Evolutionary conservation across 495 filamentous ascomycete species (phyloP).

Genomic region (Annulohypoxylon bovei): DNA sequence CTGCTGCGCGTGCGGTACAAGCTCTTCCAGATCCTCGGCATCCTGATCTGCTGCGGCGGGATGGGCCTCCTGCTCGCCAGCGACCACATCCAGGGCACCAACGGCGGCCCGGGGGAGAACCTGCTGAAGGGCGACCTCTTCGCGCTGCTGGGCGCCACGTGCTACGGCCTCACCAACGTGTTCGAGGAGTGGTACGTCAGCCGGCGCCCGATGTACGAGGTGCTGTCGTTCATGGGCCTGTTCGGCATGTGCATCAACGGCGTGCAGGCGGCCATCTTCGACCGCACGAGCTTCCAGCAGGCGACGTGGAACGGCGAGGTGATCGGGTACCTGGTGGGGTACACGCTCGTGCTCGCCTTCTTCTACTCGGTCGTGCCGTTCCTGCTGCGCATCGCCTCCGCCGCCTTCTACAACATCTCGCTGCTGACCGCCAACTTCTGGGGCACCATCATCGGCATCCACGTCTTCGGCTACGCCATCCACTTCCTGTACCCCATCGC

Average conservation of each 20-base stretch:
- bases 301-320: slow-evolving; percentile 76
- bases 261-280: slow-evolving; percentile 88
- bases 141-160: slow-evolving; percentile 84
- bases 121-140: slow-evolving; percentile 94
- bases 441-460: slow-evolving; percentile 89
- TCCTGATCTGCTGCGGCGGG: slow-evolving; percentile 89
- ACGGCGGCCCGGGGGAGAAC: slow-evolving; percentile 69
- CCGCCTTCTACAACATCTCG: slow-evolving; percentile 96
- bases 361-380: slow-evolving; percentile 92
- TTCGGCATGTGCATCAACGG: slow-evolving; percentile 94
- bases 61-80: slow-evolving; percentile 89
- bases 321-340: slow-evolving; percentile 84
- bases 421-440: slow-evolving; percentile 96
- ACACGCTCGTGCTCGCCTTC: slow-evolving; percentile 79
- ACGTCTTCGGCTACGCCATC: slow-evolving; percentile 81
- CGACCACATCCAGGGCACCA: slow-evolving; percentile 80
- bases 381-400: slow-evolving; percentile 84
- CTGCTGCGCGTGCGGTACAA: slow-evolving; percentile 91
- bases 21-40: slow-evolving; percentile 81
- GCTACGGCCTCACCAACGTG: slow-evolving; percentile 91
- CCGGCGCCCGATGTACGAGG: slow-evolving; percentile 89
- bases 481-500: slow-evolving; percentile 96
- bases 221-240: slow-evolving; percentile 88
- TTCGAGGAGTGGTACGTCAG: slow-evolving; percentile 93
- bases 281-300: slow-evolving; percentile 72